Percentiles rank a stretch among this genome's conserved stretches.
phyloP scores from a whole-genome alignment of 352 stramenopile species.

The Globisporangium nagaii region DNA sequence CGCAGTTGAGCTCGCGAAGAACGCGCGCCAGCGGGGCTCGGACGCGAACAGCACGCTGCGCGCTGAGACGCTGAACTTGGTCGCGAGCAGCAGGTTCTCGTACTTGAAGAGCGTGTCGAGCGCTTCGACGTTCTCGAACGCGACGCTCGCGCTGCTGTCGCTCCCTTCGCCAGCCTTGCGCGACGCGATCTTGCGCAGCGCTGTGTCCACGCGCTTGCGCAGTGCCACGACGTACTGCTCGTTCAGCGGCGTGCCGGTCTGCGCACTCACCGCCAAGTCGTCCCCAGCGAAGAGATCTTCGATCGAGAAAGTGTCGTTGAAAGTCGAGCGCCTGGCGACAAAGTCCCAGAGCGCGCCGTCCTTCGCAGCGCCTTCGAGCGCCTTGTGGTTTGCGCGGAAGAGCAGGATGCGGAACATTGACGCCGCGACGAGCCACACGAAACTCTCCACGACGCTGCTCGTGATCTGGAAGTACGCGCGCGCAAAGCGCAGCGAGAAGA shows the following conservation, averaged over 20 bases:
- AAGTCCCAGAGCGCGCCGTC: constrained; percentile 34
- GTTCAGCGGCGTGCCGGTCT: constrained; percentile 21
- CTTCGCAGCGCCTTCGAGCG: constrained; percentile 13
- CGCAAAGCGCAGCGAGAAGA: constrained; percentile 18
- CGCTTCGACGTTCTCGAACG: constrained; percentile 32
- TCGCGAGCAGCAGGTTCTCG: constrained; percentile 34
- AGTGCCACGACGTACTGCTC: constrained; percentile 39
- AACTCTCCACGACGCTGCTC: constrained; percentile 39
- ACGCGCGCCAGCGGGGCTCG: constrained; percentile 31
- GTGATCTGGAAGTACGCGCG: constrained; percentile 37
- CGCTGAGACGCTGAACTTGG: constrained; percentile 28
- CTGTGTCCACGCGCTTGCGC: constrained; percentile 27
- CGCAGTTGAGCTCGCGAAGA: constrained; percentile 34
- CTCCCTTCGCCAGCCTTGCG: constrained; percentile 11
- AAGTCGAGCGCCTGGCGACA: constrained; percentile 2
- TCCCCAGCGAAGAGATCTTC: constrained; percentile 15
- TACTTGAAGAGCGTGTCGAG: constrained; percentile 44
- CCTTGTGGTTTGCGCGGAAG: constrained; percentile 33
- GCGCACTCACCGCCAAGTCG: constrained; percentile 13
- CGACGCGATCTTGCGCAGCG: constrained; percentile 25
- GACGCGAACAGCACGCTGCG: constrained; percentile 37
- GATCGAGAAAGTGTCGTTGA: constrained; percentile 7
- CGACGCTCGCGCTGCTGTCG: constrained; percentile 17
- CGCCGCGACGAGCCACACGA: constrained; percentile 29
- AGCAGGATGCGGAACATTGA: constrained; percentile 51